These are phyloP conservation scores for Auriscalpium orientale DNA, from an alignment of 768 basidiomycete species.

Conservation along the genomic window DNA sequence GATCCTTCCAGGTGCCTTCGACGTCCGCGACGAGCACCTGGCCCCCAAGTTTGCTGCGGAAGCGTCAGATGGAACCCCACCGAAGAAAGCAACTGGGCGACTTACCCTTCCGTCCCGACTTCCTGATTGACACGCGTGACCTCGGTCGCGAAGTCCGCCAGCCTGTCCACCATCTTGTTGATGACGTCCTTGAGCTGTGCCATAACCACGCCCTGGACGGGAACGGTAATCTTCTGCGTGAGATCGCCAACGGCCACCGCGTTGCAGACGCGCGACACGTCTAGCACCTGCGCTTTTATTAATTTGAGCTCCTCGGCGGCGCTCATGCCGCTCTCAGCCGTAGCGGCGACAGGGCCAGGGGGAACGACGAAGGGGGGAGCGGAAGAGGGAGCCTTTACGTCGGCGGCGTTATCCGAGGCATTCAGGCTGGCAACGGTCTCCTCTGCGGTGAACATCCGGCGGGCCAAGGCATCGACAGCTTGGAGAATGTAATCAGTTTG, in stretches of 20 bases:
- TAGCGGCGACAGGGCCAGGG: conserved; percentile 41
- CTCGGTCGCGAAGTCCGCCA: conserved; percentile 82
- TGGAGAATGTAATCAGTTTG: conserved; percentile 11
- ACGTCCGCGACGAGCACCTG: conserved; percentile 80
- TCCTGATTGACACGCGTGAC: conserved; percentile 77
- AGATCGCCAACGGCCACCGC: conserved; percentile 43
- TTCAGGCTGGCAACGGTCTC: conserved; percentile 14
- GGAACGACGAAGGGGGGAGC: conserved; percentile 26
- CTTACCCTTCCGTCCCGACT: conserved; percentile 58
- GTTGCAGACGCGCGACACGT: conserved; percentile 42
- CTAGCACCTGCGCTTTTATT: conserved; percentile 75
- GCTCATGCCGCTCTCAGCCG: conserved; percentile 50
- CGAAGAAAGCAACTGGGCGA: background rate
- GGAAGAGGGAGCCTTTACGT: background rate
- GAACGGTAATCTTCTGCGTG: conserved; percentile 43
- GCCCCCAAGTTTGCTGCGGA: conserved; percentile 59
- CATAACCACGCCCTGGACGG: conserved; percentile 44
- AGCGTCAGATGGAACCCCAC: background rate
- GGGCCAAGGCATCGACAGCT: conserved; percentile 11
- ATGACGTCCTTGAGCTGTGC: conserved; percentile 43
- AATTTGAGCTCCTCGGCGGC: conserved; percentile 65
- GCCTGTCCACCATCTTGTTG: conserved; percentile 44
- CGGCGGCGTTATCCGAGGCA: conserved; percentile 9
- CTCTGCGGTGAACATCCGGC: conserved; percentile 16
- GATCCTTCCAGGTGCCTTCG: conserved; percentile 78